Conservation (phyloP, 495 filamentous ascomycete genomes). For the Neurospora pannonica region DNA sequence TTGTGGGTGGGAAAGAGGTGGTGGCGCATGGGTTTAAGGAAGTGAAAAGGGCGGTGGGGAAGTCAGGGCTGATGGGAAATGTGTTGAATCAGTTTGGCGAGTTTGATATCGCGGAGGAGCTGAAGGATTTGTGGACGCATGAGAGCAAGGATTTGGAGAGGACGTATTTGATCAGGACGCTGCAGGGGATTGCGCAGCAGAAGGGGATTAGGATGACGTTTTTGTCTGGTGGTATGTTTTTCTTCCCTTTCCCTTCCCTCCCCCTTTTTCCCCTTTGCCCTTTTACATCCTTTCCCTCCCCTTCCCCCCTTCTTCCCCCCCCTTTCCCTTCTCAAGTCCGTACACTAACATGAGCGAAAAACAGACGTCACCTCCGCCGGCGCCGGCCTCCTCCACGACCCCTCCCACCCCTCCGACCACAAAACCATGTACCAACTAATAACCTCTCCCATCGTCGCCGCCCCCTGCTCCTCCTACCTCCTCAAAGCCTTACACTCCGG, state of each 20-base stretch:
- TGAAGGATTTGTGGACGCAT: slow-evolving; percentile 96
- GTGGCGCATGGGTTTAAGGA: slow-evolving; percentile 85
- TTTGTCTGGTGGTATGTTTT: slow-evolving; percentile 61
- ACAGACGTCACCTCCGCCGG: slow-evolving; percentile 88
- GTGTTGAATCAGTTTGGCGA: slow-evolving; percentile 97
- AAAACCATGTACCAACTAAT: slow-evolving; percentile 99
- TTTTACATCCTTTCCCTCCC: not conserved
- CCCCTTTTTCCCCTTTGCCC: not conserved
- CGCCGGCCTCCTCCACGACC: slow-evolving; percentile 91
- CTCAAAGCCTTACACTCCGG: slow-evolving; percentile 87
- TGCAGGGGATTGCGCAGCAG: slow-evolving; percentile 89
- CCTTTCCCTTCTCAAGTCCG: too few relatives aligned
- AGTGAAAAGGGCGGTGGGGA: slow-evolving; percentile 93
- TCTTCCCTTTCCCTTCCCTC: not conserved
- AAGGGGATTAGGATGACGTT: slow-evolving; percentile 95
- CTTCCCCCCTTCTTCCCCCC: too few relatives aligned
- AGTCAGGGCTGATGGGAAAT: slow-evolving; percentile 85
- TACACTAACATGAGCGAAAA: too few relatives aligned
- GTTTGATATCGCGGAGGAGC: slow-evolving; percentile 85
- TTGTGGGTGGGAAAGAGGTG: slow-evolving; percentile 86
- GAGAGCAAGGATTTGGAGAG: slow-evolving; percentile 95
- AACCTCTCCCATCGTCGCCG: slow-evolving; percentile 81
- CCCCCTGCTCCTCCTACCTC: slow-evolving; percentile 72
- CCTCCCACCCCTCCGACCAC: slow-evolving; percentile 78
- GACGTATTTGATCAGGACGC: slow-evolving; percentile 90